Conservation (phyloP, 176 grass and related monocot species). For the Zoysia pacifica region DNA sequence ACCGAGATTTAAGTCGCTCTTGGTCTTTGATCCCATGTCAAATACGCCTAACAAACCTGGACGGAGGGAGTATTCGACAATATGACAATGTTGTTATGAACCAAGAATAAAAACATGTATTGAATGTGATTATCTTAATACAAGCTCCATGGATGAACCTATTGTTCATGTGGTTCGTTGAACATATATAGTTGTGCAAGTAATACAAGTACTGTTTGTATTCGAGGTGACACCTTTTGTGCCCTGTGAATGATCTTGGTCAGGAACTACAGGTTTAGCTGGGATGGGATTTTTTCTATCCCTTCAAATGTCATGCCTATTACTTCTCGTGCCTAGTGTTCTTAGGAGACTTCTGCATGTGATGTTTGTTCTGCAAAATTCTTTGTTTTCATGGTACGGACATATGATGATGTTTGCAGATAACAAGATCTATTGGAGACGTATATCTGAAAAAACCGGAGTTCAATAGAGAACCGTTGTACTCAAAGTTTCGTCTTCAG, state of each 20-base stretch:
- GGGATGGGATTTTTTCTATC: background rate
- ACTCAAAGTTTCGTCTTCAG: conserved; percentile 63
- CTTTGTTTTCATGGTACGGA: background rate
- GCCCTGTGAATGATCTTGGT: background rate
- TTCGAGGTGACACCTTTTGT: background rate
- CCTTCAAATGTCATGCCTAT: background rate
- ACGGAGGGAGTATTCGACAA: background rate
- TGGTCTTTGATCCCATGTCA: too few relatives aligned
- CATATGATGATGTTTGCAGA: conserved; percentile 53
- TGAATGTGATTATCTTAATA: conserved; percentile 19
- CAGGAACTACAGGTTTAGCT: background rate
- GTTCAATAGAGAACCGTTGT: conserved; percentile 75
- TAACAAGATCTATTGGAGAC: conserved; percentile 91
- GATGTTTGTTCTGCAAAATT: conserved; percentile 22
- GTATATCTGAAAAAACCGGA: conserved; percentile 91
- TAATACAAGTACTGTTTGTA: background rate
- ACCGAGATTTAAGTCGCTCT: too few relatives aligned
- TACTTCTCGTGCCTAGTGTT: background rate
- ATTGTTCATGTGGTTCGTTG: background rate
- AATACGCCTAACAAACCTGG: too few relatives aligned
- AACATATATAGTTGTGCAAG: background rate
- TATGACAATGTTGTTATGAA: conserved; percentile 18
- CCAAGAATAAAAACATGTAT: background rate
- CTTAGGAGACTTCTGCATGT: conserved; percentile 7
- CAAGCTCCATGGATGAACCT: background rate